These are phyloP conservation scores for Podila epicladia DNA, from an alignment of 192 early-diverging fungal genomes.

Conservation along the genomic window DNA sequence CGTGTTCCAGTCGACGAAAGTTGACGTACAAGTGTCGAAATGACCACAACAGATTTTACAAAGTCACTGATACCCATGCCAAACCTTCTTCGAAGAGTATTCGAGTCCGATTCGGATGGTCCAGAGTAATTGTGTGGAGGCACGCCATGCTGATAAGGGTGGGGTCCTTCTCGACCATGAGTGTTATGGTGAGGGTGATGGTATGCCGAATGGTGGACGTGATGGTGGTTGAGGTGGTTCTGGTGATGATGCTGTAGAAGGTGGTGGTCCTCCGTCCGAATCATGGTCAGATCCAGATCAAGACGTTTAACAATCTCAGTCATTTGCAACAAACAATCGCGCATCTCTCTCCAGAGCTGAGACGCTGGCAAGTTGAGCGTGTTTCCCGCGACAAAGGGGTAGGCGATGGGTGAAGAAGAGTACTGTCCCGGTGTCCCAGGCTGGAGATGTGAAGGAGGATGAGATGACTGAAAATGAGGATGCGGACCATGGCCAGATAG, in stretches of 20 bases:
- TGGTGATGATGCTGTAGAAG: slow-evolving; percentile 7
- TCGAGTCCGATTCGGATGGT: slow-evolving; percentile 11
- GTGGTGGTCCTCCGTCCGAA: slow-evolving; percentile 30
- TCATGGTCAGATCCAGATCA: slow-evolving; percentile 43
- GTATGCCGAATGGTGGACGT: slow-evolving; percentile 3
- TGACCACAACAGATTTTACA: slow-evolving; percentile 39
- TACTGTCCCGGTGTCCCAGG: slow-evolving; percentile 2
- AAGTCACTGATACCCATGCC: slow-evolving; percentile 48
- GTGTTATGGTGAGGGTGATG: slow-evolving; percentile 24
- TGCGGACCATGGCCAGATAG: slow-evolving; percentile 6
- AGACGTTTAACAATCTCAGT: slow-evolving; percentile 45
- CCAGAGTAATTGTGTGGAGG: background rate
- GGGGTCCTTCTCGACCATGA: background rate
- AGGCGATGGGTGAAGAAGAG: slow-evolving; percentile 1
- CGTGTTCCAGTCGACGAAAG: slow-evolving; percentile 14
- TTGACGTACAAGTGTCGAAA: slow-evolving; percentile 37
- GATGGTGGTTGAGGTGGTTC: background rate
- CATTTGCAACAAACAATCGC: slow-evolving; percentile 45
- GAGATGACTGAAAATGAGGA: slow-evolving; percentile 1
- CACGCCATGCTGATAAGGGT: slow-evolving; percentile 7
- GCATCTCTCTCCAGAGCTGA: slow-evolving; percentile 40
- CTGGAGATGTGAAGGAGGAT: slow-evolving; percentile 1
- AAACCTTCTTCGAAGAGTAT: slow-evolving; percentile 28
- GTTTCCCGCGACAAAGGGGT: background rate
- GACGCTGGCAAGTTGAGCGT: slow-evolving; percentile 2